Evolutionary conservation across 2,329 filamentous ascomycete species (phyloP), one percentile per base, ranked within the genome.

Genomic region (Emergomyces africanus): DNA sequence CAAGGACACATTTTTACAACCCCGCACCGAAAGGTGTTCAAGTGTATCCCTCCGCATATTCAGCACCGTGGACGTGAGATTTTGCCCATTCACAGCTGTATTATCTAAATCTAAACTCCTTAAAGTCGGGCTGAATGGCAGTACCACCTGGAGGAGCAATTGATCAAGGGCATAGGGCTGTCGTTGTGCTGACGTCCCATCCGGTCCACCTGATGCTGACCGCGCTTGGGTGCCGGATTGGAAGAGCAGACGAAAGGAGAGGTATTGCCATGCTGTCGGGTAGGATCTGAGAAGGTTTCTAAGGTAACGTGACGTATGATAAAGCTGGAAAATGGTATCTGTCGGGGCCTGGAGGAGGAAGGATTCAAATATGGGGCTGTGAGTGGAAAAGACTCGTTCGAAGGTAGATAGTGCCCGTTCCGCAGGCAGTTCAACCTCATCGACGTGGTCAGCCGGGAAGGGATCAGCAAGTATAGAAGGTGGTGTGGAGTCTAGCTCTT

Each of bases 1-100:
- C 63, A 84, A 77, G 14, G 81, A 83, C 42, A 84, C 82, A 67
- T 84, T 83, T 70, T 84, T 83, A 74, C 82, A 84, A 23, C 82
- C 82, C 25, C 82, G 79, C 54, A 84, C 80, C 1, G 81, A 83
- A 50, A 84, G 74, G 65, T 84, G 81, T 66, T 81, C 76, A 51
- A 84, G 71, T 0, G 79, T 82, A 58, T 78, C 75, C 59, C 79
- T 76, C 35, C 80, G 77, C 46, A 78, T 75, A 61, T 79, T 75
- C 57, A 84, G 71, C 20, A 84, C 79, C 23, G 75, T 79, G 42
- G 76, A 77, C 9, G 79, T 79, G 53, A 84, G 74, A 48, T 79
- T 80, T 58, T 80, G 77, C 30, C 82, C 82, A 28, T 78, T 81
- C 30, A 83, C 81, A 12, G 81, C 79, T 9, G 82, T 84, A 66